A percentile compares a stretch with the other conserved stretches of the same genome.
These are phyloP conservation scores for Lecanosticta acicola DNA, from an alignment of 2,329 filamentous ascomycete genomes.

Conservation along the genomic window DNA sequence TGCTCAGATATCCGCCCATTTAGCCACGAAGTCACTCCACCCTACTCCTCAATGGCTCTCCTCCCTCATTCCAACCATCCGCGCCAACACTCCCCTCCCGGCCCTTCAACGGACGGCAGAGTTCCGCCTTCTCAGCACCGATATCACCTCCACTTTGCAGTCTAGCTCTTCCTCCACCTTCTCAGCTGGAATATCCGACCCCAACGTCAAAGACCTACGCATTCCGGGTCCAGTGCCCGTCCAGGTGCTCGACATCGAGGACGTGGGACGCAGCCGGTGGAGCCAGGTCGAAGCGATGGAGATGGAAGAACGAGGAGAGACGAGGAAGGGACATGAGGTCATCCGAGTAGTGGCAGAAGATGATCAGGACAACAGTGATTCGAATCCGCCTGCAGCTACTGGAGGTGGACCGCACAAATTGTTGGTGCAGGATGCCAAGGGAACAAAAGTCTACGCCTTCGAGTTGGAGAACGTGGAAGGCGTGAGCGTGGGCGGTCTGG, in stretches of 20 bases:
- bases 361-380: slow-evolving; percentile 37
- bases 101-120: slow-evolving; percentile 73
- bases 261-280: slow-evolving; percentile 74
- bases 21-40: slow-evolving; percentile 37
- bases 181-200: slow-evolving; percentile 53
- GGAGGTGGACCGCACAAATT: slow-evolving; percentile 66
- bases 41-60: slow-evolving; percentile 59
- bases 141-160: slow-evolving; percentile 60
- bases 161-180: slow-evolving; percentile 43
- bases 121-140: slow-evolving; percentile 70
- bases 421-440: slow-evolving; percentile 72
- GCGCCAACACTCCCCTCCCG: slow-evolving; percentile 56
- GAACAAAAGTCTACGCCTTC: slow-evolving; percentile 63
- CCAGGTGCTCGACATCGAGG: slow-evolving; percentile 81
- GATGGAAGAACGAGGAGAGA: slow-evolving; percentile 65
- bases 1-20: slow-evolving; percentile 10
- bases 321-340: slow-evolving; percentile 70
- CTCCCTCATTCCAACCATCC: slow-evolving; percentile 53
- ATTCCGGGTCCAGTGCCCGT: slow-evolving; percentile 62
- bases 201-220: slow-evolving; percentile 49
- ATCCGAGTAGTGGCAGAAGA: slow-evolving; percentile 62
- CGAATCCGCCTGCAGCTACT: slow-evolving; percentile 12
- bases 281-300: slow-evolving; percentile 81
- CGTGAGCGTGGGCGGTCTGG: slow-evolving; percentile 56
- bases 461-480: slow-evolving; percentile 64